Percentiles rank a stretch among this genome's conserved stretches.
phyloP scores from a whole-genome alignment of 345 rosid genomes.

The Pseudoturritis turrita region DNA sequence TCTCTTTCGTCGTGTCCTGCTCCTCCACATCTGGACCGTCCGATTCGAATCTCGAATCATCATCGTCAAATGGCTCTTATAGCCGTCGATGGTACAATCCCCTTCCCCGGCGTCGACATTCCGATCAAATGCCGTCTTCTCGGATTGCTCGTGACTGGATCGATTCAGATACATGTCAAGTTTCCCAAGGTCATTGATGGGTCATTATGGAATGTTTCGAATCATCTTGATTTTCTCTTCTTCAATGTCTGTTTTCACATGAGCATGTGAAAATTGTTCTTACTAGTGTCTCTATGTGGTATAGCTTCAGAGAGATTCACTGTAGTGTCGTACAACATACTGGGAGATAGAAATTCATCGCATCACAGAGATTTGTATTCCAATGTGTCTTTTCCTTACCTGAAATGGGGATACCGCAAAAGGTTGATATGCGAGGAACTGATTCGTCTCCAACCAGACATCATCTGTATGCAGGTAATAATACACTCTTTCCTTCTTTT shows the following conservation, averaged over 20 bases:
- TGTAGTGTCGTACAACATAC: conserved; percentile 67
- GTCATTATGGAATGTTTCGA: not conserved
- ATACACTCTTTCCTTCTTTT: not conserved
- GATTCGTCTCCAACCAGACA: conserved; percentile 53
- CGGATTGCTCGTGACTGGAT: conserved; percentile 60
- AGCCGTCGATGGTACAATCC: conserved; percentile 42
- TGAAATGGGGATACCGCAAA: conserved; percentile 70
- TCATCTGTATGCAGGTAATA: conserved; percentile 70
- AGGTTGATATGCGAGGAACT: conserved; percentile 59
- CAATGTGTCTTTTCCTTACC: conserved; percentile 46
- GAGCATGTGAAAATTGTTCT: not conserved
- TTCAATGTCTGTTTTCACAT: not conserved
- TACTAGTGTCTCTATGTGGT: not conserved
- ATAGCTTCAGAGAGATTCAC: conserved; percentile 49
- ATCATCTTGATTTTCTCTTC: too few species aligned
- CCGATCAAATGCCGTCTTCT: conserved; percentile 31
- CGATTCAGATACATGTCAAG: conserved; percentile 42
- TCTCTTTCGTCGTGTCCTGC: conserved; percentile 19
- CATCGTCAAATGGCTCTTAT: conserved; percentile 34
- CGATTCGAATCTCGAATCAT: conserved; percentile 8
- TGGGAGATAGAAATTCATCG: conserved; percentile 64
- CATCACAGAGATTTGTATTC: conserved; percentile 59
- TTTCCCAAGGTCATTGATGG: conserved; percentile 40
- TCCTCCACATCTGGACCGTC: conserved; percentile 29
- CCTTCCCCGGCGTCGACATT: conserved; percentile 23